Evolutionary conservation across 2,329 filamentous ascomycete genomes (phyloP).

Genomic region (Aspergillus vadensis): DNA sequence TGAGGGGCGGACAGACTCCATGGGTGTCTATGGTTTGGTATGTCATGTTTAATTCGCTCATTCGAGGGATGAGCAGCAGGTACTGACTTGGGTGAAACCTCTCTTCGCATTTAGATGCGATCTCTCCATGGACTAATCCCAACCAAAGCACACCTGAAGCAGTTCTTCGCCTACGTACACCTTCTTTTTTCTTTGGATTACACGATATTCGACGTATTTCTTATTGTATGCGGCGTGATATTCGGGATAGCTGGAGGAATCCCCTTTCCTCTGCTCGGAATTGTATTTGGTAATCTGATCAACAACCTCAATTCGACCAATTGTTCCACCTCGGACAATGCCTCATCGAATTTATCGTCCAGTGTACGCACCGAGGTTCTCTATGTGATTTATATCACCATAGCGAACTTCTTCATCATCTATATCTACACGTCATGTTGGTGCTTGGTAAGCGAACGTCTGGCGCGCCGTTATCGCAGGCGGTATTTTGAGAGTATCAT

Average conservation of each 20-base stretch:
- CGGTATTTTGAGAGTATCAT: constrained; percentile 61
- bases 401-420: constrained; percentile 64
- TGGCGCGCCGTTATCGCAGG: constrained; percentile 64
- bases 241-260: constrained; percentile 41
- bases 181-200: constrained; percentile 33
- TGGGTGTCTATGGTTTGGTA: neutral
- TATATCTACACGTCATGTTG: constrained; percentile 66
- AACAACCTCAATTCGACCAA: constrained; percentile 39
- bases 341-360: constrained; percentile 14
- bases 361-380: constrained; percentile 55
- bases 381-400: constrained; percentile 63
- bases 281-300: constrained; percentile 45
- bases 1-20: constrained; percentile 4
- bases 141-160: constrained; percentile 21
- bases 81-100: neutral
- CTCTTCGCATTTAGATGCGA: constrained; percentile 7
- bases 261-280: constrained; percentile 42
- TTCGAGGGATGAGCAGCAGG: neutral
- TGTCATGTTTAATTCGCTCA: neutral
- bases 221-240: constrained; percentile 32
- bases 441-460: constrained; percentile 64
- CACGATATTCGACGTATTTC: constrained; percentile 28
- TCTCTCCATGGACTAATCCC: constrained; percentile 21
- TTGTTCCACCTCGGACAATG: constrained; percentile 22
- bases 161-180: constrained; percentile 26